phyloP scores from a whole-genome alignment of 176 grass and related monocot genomes.

The Guadua angustifolia region DNA sequence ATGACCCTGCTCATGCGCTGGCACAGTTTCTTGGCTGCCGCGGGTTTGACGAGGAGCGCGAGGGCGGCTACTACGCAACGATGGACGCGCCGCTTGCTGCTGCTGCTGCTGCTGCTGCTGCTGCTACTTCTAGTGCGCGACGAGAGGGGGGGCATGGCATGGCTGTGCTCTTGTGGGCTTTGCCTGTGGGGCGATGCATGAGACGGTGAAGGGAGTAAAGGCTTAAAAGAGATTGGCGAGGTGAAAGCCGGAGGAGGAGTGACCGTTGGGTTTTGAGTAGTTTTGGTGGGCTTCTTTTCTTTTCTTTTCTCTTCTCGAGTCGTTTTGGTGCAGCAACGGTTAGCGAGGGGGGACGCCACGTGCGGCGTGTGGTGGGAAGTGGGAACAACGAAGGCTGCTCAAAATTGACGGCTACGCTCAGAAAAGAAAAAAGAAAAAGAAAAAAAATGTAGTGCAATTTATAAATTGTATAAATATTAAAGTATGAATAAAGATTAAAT shows the following conservation, averaged over 20 bases:
- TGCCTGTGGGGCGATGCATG: slow-evolving; percentile 15
- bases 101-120: background rate
- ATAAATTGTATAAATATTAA: too few species aligned
- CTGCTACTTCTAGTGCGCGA: background rate
- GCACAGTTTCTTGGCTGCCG: background rate
- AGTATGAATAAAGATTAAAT: too few species aligned
- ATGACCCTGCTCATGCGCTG: background rate
- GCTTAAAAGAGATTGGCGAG: slow-evolving; percentile 47
- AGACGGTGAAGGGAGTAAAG: slow-evolving; percentile 36
- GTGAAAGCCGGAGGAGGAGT: slow-evolving; percentile 37
- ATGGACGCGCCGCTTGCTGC: background rate
- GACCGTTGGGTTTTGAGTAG: slow-evolving; percentile 68
- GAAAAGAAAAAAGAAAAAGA: too few species aligned
- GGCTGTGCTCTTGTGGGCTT: background rate
- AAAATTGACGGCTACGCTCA: slow-evolving; percentile 18
- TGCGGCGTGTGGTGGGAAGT: background rate
- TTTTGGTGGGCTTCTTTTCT: slow-evolving; percentile 39
- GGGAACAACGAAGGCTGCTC: slow-evolving; percentile 1
- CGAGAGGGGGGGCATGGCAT: background rate
- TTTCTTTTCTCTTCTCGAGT: background rate
- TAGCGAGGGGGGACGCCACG: background rate
- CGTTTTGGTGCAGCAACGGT: too few species aligned
- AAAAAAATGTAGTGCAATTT: too few species aligned
- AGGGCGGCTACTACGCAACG: background rate
- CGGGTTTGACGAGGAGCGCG: background rate